Evolutionary conservation across 768 basidiomycete species (phyloP).

Genomic region (Lentinula guzmanii): DNA sequence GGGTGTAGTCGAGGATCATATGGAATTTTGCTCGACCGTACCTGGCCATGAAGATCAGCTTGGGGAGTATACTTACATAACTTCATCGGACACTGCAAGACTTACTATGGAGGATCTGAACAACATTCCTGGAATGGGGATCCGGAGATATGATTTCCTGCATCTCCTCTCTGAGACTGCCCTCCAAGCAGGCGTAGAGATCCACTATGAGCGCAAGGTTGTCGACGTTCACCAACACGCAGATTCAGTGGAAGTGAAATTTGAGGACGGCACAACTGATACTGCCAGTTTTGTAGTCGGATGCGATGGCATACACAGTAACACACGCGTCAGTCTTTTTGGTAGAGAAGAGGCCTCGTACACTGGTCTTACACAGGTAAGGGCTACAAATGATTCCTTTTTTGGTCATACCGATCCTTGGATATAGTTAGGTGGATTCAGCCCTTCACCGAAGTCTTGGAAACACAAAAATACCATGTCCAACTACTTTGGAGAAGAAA

Average conservation of each 20-base stretch:
- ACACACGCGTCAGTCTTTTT: conserved; percentile 29
- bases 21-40: conserved; percentile 14
- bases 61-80: conserved; percentile 12
- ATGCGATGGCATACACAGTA: conserved; percentile 39
- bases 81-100: conserved; percentile 16
- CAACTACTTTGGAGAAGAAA: conserved; percentile 30
- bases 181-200: conserved; percentile 21
- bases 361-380: conserved; percentile 32
- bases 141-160: conserved; percentile 24
- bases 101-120: conserved; percentile 8
- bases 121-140: conserved; percentile 13
- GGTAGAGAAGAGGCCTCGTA: conserved; percentile 28
- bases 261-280: conserved; percentile 28
- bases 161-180: conserved; percentile 23
- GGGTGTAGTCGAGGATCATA: conserved; percentile 12
- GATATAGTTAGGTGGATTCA: conserved; percentile 28
- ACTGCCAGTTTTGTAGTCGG: conserved; percentile 34
- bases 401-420: neutral
- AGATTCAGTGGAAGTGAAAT: conserved; percentile 23
- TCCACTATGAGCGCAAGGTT: conserved; percentile 28
- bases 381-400: neutral
- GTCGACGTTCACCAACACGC: conserved; percentile 22
- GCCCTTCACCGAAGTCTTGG: conserved; percentile 16
- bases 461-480: conserved; percentile 15
- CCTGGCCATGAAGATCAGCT: conserved; percentile 21